Base-by-base conservation (phyloP, 805 yeast species). In the Cyberlindnera meyerae region DNA sequence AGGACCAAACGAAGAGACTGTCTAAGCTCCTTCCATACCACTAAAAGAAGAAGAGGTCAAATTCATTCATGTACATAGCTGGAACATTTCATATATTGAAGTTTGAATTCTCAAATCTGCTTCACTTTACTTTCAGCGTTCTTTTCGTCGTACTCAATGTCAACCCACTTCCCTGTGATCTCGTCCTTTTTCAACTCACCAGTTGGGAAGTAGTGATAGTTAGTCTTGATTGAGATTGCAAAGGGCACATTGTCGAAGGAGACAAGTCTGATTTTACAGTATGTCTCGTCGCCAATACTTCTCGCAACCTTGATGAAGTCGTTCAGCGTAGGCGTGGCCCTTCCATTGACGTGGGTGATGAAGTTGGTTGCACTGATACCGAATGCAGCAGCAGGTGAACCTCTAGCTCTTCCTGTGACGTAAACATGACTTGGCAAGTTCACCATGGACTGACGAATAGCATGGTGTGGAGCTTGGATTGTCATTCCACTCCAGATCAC, bases 381-480 rank as follows among this genome's bases (percentile, higher is more conserved):
- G 57, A 83, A 87, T 54, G 83, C 89, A 38, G 77, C 71, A 13
- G 93, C 93, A 7, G 96, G 96, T 0, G 95, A 85, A 6, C 96
- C 95, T 25, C 76, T 71, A 29, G 79, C 71, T 54, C 83, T 74
- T 17, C 78, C 69, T 2, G 87, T 80, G 36, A 87, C 79, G 54
- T 88, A 89, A n/a, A 89, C 93, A 36, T 76, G 78, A 13, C 90
- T 80, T 11, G 95, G 96, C 35, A 86, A 65, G 38, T 73, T 68
- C 36, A 75, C 75, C 73, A 84, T 79, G 26, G 83, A 77, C 62
- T 88, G 96, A 44, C 89, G 75, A 13, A 88, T 96, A 8, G 93
- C 90, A 54, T 83, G 94, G 58, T 87, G 96, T n/a, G 96, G 96
- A 26, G 77, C 72, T 55, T 89, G 97, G 24, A 89, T 59, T 6